These are phyloP conservation scores for Paspalum notatum DNA, from an alignment of 176 grass and related monocot species.

Conservation along the genomic window DNA sequence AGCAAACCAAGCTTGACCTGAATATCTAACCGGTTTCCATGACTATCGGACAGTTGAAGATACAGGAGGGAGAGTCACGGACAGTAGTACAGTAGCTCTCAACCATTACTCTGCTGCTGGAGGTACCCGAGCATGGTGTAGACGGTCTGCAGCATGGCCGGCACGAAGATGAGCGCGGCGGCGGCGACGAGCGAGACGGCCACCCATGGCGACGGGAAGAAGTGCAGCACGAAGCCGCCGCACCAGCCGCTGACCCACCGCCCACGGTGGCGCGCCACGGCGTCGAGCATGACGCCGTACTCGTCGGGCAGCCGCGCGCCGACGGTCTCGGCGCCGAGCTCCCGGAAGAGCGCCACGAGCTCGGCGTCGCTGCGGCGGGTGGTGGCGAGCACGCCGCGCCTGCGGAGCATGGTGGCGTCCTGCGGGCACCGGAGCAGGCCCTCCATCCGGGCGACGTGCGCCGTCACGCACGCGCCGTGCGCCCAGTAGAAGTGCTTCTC, in stretches of 20 bases:
- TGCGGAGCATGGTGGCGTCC: conserved; percentile 54
- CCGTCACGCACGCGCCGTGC: conserved; percentile 37
- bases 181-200: conserved; percentile 44
- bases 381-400: conserved; percentile 30
- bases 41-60: too few species aligned
- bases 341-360: conserved; percentile 39
- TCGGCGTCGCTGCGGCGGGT: conserved; percentile 32
- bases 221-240: conserved; percentile 47
- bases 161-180: conserved; percentile 37
- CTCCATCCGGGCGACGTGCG: conserved; percentile 45
- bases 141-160: conserved; percentile 51
- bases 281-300: conserved; percentile 17
- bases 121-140: conserved; percentile 50
- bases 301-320: conserved; percentile 38
- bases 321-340: conserved; percentile 43
- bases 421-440: conserved; percentile 32
- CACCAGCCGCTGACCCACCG: conserved; percentile 25
- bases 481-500: conserved; percentile 49
- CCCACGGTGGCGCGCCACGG: conserved; percentile 19
- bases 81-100: neutral
- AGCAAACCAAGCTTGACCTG: neutral
- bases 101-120: neutral
- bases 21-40: neutral
- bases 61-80: too few species aligned
- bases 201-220: conserved; percentile 62